A percentile compares a stretch with the other conserved stretches of the same genome.
phyloP scores from a whole-genome alignment of 1,284 basidiomycete genomes.

The Cutaneotrichosporon arboriforme region DNA sequence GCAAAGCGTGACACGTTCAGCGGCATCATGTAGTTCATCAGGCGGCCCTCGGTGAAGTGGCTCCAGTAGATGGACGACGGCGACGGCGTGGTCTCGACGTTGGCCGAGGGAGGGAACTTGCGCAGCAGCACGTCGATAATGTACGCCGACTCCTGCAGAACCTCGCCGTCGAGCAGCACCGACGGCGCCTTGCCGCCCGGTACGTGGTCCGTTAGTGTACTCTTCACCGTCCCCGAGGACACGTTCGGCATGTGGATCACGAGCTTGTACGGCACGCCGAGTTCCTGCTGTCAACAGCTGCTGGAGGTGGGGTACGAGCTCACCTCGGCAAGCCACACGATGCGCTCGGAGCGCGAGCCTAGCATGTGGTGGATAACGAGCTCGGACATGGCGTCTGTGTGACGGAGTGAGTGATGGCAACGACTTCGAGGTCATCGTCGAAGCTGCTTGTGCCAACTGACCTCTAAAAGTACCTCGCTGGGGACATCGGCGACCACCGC shows the following conservation, averaged over 20 bases:
- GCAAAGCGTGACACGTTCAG: not conserved
- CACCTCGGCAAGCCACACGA: slow-evolving; percentile 29
- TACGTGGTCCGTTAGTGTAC: not conserved
- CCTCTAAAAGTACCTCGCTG: not conserved
- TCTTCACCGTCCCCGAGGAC: not conserved
- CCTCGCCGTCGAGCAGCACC: slow-evolving; percentile 26
- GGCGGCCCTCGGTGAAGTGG: slow-evolving; percentile 36
- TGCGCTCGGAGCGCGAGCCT: slow-evolving; percentile 35
- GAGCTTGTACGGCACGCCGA: slow-evolving; percentile 33
- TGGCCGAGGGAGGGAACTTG: not conserved
- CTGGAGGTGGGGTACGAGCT: slow-evolving; percentile 12
- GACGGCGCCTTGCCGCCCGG: slow-evolving; percentile 18
- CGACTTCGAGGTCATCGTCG: too few species aligned
- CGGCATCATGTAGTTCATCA: slow-evolving; percentile 29
- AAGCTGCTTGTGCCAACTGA: not conserved
- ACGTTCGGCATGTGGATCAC: slow-evolving; percentile 23
- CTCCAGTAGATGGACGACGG: slow-evolving; percentile 30
- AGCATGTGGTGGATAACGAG: slow-evolving; percentile 42
- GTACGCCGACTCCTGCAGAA: slow-evolving; percentile 33
- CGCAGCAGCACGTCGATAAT: slow-evolving; percentile 31
- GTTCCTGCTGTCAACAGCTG: slow-evolving; percentile 21
- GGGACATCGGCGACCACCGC: too few species aligned
- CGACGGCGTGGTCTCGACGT: slow-evolving; percentile 20
- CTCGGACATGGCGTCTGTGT: slow-evolving; percentile 21
- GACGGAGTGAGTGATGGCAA: not conserved